Base-by-base conservation (phyloP, 1,284 basidiomycete species). In the Coriolopsis trogii region DNA sequence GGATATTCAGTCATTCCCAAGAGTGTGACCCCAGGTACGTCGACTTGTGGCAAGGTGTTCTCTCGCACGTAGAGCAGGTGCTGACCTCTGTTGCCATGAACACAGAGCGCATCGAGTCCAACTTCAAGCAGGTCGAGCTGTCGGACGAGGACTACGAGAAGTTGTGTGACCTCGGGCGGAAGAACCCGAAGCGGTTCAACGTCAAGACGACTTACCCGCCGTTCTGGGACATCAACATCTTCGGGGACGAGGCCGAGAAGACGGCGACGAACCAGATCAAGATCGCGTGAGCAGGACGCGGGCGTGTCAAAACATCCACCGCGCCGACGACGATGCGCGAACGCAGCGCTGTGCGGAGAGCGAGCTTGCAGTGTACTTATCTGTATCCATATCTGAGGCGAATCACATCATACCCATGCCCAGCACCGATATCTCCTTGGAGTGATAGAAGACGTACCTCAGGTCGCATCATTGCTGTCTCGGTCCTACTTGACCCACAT, bases 221-320 rank as follows among this genome's bases (percentile, higher is more conserved):
- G 10, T 72, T 70, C 53, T 91, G 89, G 89, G 77, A 82, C 58
- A 79, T 91, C 69, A 78, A 85, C 67, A 68, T 88, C 46, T 91
- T 91, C 65, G 73, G 73, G 48, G 85, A 87, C 66, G 70, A 70
- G n/a, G 69, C 68, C 31, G 90, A 92, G 75, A 72, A 77, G 68
- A 55, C 50, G 0, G 79, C 82, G 3, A 70, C 69, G 24, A 61
- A 76, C 67, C 68, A 71, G 58, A 71, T 81, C 60, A 82, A 75
- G 59, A 72, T 83, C 53, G 46, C 25, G n/a, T 59, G 30, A 59
- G 41, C 21, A 31, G 16, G 12, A 9, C 9, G 16, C 16, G 39
- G 12, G 28, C 23, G 16, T 34, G 15, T n/a, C 2, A 20, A 29
- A 40, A 29, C 18, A 23, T 7, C 20, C 6, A 8, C n/a, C 13